Conservation (phyloP, 225 moss, liverwort and hornwort genomes). For the Pseudoscleropodium purum region DNA sequence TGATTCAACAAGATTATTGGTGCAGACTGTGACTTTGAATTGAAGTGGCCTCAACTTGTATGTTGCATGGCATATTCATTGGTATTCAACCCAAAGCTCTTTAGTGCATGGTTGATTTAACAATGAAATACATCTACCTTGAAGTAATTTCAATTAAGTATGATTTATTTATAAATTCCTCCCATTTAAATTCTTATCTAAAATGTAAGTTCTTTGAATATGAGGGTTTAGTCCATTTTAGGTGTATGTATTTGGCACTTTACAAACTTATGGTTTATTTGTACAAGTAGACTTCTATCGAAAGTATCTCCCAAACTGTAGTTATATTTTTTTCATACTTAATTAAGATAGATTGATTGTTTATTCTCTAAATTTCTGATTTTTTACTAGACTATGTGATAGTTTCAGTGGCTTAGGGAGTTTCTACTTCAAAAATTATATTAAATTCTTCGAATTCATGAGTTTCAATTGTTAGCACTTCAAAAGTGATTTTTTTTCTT, state of each 20-base stretch:
- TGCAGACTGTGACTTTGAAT: fast-evolving
- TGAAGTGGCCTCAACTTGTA: fast-evolving
- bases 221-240: background rate
- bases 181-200: background rate
- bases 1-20: no score
- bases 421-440: no score
- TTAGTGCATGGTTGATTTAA: no score
- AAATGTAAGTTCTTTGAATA: background rate
- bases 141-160: background rate
- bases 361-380: no score
- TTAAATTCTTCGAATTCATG: no score
- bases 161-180: background rate
- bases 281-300: background rate
- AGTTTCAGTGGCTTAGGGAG: no score
- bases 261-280: background rate
- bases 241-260: no score
- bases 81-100: background rate
- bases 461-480: no score
- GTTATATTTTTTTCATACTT: no score
- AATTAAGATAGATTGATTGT: no score
- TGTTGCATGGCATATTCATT: fast-evolving
- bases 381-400: no score
- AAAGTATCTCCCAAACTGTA: no score
- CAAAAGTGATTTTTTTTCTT: background rate
- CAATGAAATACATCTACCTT: background rate